Base-by-base conservation (phyloP, 2,329 filamentous ascomycete genomes). In the Ascochyta rabiei region DNA sequence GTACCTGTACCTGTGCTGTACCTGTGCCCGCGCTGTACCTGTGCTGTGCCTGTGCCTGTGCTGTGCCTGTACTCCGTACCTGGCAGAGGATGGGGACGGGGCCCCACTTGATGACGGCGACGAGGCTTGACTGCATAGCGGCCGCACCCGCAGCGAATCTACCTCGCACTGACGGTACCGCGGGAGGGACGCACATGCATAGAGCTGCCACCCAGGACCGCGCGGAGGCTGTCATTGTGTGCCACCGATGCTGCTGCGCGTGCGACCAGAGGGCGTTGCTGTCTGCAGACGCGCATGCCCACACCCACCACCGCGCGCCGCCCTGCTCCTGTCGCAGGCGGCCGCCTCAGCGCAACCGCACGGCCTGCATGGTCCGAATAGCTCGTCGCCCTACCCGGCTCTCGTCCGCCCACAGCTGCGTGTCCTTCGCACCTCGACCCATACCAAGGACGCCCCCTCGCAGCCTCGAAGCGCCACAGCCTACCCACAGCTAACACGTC, bases 251-350 rank as follows among this genome's bases (percentile, higher is more conserved):
- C 68, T 66, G 48, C 62, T 66, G 64, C 67, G 65, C 62, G 61
- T 61, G 56, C 59, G 62, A 61, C 66, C 66, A 59, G 48, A 74
- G 72, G 72, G 71, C 66, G 49, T 69, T 66, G 62, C 63, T 62
- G 64, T 68, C 59, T 69, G 59, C 63, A 45, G 67, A 62, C 67
- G 70, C 67, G 65, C 64, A 60, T 62, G 55, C 55, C 35, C 43
- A 23, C 30, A 34, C 39, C 48, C 48, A 45, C 47, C 57, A 51
- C 63, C 61, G 59, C 68, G 67, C 68, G 57, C 67, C 60, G 60
- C 49, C 60, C 52, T 46, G 48, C 50, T 57, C 51, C 53, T 33
- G 16, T 48, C 59, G 35, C 53, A 57, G 39, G 51, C 67, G 40
- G 49, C 59, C 38, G 53, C 66, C 46, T 59, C 61, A 50, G 52